These are phyloP conservation scores for Stagonosporopsis rhizophila DNA, from an alignment of 2,329 filamentous ascomycete species.

Conservation along the genomic window DNA sequence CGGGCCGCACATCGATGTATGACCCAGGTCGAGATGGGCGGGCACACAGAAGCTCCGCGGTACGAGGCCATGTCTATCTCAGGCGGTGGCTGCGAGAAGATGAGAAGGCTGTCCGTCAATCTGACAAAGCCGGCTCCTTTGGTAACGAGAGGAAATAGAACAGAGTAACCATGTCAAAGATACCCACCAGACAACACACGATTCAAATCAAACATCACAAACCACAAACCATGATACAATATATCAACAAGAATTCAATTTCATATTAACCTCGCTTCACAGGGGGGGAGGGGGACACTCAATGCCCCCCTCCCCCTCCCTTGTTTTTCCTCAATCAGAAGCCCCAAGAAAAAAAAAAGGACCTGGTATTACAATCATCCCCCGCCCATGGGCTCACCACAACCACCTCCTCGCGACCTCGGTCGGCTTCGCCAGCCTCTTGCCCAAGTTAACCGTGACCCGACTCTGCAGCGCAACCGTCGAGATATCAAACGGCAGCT, in stretches of 20 bases:
- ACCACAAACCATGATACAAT: neutral
- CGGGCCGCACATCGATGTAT: neutral
- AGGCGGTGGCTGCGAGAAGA: neutral
- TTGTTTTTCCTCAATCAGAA: too few relatives aligned
- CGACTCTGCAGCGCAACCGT: slow-evolving; percentile 43
- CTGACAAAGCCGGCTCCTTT: neutral
- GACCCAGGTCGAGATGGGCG: too few relatives aligned
- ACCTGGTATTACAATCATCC: slow-evolving; percentile 10
- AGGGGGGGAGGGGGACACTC: too few relatives aligned
- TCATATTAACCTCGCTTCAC: neutral
- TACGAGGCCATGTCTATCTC: neutral
- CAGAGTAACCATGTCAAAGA: slow-evolving; percentile 5
- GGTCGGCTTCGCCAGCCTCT: slow-evolving; percentile 32
- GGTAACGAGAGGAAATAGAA: neutral
- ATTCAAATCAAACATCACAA: neutral
- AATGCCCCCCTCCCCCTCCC: slow-evolving; percentile 1
- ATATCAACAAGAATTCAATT: neutral
- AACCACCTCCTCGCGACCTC: slow-evolving; percentile 22
- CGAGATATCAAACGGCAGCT: slow-evolving; percentile 45
- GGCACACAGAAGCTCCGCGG: neutral
- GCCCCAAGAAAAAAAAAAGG: slow-evolving; percentile 2
- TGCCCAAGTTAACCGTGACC: slow-evolving; percentile 46
- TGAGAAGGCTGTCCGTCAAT: neutral
- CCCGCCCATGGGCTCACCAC: slow-evolving; percentile 6
- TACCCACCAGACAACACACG: slow-evolving; percentile 23